Evolutionary conservation across 2,329 filamentous ascomycete species (phyloP), one percentile per base, ranked within the genome.

Genomic region (Xylariaceae sp.): DNA sequence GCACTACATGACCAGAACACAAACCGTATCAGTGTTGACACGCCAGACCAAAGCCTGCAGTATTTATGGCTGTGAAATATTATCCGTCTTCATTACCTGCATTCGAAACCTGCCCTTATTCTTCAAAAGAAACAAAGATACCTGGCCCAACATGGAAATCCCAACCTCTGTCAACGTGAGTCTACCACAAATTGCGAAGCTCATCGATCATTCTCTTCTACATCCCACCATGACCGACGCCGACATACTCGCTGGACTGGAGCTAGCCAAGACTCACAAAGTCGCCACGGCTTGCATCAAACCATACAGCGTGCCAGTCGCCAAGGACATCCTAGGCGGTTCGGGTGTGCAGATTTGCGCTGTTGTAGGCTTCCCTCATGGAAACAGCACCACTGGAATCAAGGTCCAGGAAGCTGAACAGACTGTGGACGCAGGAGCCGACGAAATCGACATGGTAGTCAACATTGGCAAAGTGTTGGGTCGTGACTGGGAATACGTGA

Each of bases 281-380:
- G 74, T 80, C 15, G 75, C 74, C 1, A 71, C 76, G 0, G 78
- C 74, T 17, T 81, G 78, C 54, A 56, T 81, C 18, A 81, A 81
- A 48, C 75, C 78, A 0, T 81, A 79, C 57, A 54, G 59, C 9
- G 71, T 81, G 3, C 64, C 73, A 0, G 55, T 71, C 4, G 77
- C 76, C 3, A 64, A 62, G 17, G 47, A 66, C 24, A 59, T 66
- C 2, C 72, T 83, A 0, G 62, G 65, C 15, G 74, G 68, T 6
- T 66, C 65, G 2, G 61, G 61, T 34, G 78, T 81, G 4, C 51
- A 64, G 2, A 55, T 81, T 22, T 82, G 77, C 50, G 65, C 77
- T 1, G 79, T 81, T 26, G 71, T 82, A 46, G 77, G 77, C 19
- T 83, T 83, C 49, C 79, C 79, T 0, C 73, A 79, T 51, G 78